Evolutionary conservation across 306 rosid species (phyloP).

Genomic region (Medicago ruthenica): DNA sequence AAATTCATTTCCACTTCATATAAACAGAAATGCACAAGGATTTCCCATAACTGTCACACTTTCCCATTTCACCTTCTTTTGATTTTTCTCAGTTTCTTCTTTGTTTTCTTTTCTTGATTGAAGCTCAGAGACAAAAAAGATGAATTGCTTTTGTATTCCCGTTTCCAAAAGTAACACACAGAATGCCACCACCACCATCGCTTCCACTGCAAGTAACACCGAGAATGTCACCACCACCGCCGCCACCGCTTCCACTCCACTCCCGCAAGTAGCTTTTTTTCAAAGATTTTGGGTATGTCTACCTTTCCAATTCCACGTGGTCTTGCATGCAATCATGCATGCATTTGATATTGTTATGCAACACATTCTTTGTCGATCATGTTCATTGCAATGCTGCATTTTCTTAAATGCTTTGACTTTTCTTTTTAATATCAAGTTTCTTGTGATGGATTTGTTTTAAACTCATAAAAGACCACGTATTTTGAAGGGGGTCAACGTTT

Average conservation of each 20-base stretch:
- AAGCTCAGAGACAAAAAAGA: not conserved
- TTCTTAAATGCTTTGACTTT: not conserved
- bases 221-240: too few species aligned
- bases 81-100: too few species aligned
- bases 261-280: not conserved
- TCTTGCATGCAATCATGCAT: not conserved
- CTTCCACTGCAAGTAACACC: not conserved
- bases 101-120: not conserved
- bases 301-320: not conserved
- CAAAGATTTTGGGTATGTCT: not conserved
- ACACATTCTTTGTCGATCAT: not conserved
- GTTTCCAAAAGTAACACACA: too few species aligned
- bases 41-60: not conserved
- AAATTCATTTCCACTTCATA: not conserved
- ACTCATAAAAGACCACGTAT: not conserved
- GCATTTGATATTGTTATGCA: not conserved
- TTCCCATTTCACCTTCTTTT: not conserved
- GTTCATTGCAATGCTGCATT: not conserved
- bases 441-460: not conserved
- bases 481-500: not conserved
- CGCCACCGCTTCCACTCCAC: not conserved
- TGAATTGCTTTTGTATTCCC: not conserved
- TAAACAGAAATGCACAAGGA: not conserved
- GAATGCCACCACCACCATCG: not conserved
- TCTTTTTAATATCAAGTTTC: not conserved